Evolutionary conservation across 495 filamentous ascomycete genomes (phyloP).

Genomic region (Durotheca rogersii): DNA sequence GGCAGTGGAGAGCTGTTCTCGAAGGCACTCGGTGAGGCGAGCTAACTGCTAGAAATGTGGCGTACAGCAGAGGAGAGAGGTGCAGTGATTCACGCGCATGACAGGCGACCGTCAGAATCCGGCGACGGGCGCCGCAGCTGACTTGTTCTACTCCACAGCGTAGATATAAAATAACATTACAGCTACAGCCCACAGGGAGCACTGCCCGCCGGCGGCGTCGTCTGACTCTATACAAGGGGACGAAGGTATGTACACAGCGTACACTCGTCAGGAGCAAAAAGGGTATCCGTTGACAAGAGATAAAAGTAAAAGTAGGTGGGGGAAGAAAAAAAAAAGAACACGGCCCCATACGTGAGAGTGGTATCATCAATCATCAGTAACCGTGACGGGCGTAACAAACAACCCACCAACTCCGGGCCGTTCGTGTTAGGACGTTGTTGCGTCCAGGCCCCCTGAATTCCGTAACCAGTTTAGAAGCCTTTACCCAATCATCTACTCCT

Average conservation of each 20-base stretch:
- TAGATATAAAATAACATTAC: no score
- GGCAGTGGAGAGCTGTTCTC: no score
- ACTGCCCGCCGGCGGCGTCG: background rate
- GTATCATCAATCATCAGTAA: conserved; percentile 25
- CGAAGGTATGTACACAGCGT: conserved; percentile 1
- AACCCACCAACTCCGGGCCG: conserved; percentile 10
- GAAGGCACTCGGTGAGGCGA: no score
- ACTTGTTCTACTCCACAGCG: no score
- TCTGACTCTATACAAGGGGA: background rate
- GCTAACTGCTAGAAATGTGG: no score
- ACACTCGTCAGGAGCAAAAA: conserved; percentile 8
- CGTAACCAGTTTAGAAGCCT: background rate
- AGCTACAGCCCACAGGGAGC: no score
- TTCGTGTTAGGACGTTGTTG: background rate
- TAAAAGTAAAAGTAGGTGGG: no score
- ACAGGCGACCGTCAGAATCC: no score
- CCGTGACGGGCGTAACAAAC: conserved; percentile 6
- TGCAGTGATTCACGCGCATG: no score
- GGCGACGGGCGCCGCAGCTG: no score
- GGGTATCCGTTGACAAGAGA: conserved; percentile 32
- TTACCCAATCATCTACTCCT: conserved; percentile 46
- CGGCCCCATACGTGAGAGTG: conserved; percentile 15
- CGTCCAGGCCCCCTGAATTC: background rate
- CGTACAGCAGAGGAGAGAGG: no score
- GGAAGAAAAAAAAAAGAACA: background rate